Percentiles rank a stretch among this genome's conserved stretches.
Evolutionary conservation across 164 flowering plant genomes (phyloP).

Genomic region (Vitis labrusca): DNA sequence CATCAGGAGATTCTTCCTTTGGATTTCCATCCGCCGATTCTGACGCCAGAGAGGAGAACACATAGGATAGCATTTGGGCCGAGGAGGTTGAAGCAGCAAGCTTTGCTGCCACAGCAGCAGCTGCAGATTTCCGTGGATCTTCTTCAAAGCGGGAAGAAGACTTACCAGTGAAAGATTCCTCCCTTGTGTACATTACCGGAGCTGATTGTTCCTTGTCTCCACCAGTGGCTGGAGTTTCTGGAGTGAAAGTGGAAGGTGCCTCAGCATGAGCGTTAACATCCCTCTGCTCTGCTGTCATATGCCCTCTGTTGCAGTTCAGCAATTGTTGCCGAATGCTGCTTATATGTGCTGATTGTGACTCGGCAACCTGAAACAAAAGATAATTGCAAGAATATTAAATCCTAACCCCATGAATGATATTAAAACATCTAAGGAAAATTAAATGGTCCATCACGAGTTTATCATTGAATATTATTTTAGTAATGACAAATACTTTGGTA

Average conservation of each 20-base stretch:
- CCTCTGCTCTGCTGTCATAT: conserved; percentile 36
- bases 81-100: conserved; percentile 90
- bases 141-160: conserved; percentile 39
- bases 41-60: conserved; percentile 83
- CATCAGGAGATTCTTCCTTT: conserved; percentile 42
- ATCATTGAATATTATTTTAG: too few species aligned
- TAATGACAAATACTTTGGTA: too few species aligned
- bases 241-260: too few species aligned
- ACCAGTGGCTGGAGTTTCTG: conserved; percentile 31
- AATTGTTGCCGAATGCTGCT: conserved; percentile 41
- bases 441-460: too few species aligned
- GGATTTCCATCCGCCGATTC: conserved; percentile 64
- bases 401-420: background rate
- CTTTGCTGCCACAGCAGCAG: conserved; percentile 91
- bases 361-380: conserved; percentile 54
- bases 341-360: conserved; percentile 53
- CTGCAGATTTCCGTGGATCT: conserved; percentile 73
- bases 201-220: conserved; percentile 57
- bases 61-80: conserved; percentile 88
- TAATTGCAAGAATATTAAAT: background rate
- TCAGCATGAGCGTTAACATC: too few species aligned
- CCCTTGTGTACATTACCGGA: conserved; percentile 51
- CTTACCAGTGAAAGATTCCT: conserved; percentile 31
- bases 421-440: too few species aligned
- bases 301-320: conserved; percentile 20